Conservation (phyloP, 1,284 basidiomycete genomes). For the Ceratobasidium theobromae region DNA sequence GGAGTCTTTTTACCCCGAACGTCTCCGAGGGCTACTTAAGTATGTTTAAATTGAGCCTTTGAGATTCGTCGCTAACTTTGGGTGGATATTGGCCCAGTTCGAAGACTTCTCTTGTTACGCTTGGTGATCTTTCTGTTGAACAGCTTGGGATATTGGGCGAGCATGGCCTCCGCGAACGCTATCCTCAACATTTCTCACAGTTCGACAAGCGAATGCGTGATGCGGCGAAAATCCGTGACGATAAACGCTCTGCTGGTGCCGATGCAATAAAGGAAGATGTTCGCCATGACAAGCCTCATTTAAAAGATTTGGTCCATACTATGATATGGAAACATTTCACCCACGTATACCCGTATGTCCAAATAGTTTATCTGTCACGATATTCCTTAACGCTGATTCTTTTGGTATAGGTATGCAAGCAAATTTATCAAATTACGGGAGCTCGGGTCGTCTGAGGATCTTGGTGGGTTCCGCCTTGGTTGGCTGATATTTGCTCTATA, state of each 20-base stretch:
- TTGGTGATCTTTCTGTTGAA: conserved; percentile 5
- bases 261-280: neutral
- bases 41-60: too few relatives aligned
- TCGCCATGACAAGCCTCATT: neutral
- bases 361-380: too few relatives aligned
- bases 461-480: neutral
- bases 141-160: neutral
- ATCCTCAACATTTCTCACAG: neutral
- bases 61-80: too few relatives aligned
- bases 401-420: neutral
- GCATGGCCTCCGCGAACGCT: neutral
- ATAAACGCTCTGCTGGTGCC: neutral
- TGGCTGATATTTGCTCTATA: neutral
- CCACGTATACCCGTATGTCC: neutral
- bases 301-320: neutral
- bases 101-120: neutral
- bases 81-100: neutral
- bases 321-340: neutral
- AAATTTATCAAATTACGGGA: neutral
- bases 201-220: neutral
- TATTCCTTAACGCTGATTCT: neutral
- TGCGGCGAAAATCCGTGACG: neutral
- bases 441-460: neutral
- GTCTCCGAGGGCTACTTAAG: neutral
- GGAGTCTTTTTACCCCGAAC: neutral